Conservation (phyloP, 106 monocot genomes). For the Dactylorhiza incarnata region DNA sequence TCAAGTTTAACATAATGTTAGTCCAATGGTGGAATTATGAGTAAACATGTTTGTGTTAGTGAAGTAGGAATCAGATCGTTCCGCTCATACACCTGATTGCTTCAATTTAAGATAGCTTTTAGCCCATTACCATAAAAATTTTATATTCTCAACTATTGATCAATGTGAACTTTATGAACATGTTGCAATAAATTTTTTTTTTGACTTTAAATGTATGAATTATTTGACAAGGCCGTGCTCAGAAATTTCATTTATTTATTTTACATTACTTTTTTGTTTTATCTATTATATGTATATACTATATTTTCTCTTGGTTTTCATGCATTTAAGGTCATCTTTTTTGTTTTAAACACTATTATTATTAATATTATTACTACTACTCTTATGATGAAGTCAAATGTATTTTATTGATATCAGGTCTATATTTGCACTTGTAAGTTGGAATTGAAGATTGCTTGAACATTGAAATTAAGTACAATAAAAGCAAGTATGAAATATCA, state of each 20-base stretch:
- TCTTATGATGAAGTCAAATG: too few species aligned
- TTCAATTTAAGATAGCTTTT: neutral
- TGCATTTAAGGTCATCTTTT: neutral
- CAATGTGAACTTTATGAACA: neutral
- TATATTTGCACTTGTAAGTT: constrained; percentile 64
- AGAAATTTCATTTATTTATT: too few species aligned
- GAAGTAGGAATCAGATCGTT: neutral
- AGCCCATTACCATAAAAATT: neutral
- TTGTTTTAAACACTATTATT: neutral
- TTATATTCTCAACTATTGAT: neutral
- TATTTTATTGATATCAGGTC: too few species aligned
- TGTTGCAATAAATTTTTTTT: too few species aligned
- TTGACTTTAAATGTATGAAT: too few species aligned
- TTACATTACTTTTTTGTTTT: too few species aligned
- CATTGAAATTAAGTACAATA: constrained; percentile 72
- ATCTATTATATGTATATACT: too few species aligned
- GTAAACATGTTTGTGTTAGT: neutral
- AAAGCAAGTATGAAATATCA: constrained; percentile 57
- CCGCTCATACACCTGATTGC: neutral
- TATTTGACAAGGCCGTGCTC: too few species aligned
- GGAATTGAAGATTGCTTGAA: constrained; percentile 80
- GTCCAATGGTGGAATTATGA: neutral
- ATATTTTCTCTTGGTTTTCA: too few species aligned
- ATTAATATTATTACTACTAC: too few species aligned
- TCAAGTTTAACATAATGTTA: neutral